Base-by-base conservation (phyloP, 495 filamentous ascomycete genomes). In the Podospora comata region DNA sequence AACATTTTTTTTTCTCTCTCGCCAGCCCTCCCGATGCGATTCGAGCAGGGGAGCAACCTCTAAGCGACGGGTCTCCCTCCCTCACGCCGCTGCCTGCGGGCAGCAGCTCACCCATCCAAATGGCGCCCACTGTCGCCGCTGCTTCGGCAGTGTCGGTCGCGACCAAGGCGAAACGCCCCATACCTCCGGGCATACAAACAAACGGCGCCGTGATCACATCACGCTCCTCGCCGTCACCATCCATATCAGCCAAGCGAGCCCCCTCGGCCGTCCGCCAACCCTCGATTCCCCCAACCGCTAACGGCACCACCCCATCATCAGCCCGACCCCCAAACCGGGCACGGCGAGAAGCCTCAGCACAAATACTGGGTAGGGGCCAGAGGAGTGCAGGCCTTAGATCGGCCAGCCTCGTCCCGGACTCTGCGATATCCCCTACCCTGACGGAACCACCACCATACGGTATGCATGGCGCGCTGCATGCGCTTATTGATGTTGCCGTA, bases 131-230 rank as follows among this genome's bases (percentile, higher is more conserved):
- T 61, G 74, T 79, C 65, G 85, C 84, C 54, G 79, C 87, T 57
- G 82, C 84, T 61, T 79, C 76, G 32, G 85, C 85, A 70, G 84
- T 85, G 71, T 84, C 85, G 16, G 79, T 83, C 72, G 77, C 86
- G 66, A 84, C 84, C 72, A 92, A 92, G 77, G 87, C 90, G 72
- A 92, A 92, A 78, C 90, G 90, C 39, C 90, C 90, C 67, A 83
- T 87, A 68, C 88, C 88, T 65, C 88, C 89, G 62, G 85, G 88
- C 57, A 82, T 88, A 62, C 89, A 90, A 73, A 84, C 88, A 72
- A 92, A 91, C 79, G 89, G 88, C 55, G 84, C 87, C 5, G 32
- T 28, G 68, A 85, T 84, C 69, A 79, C 87, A 64, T 85, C 86
- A n/a, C 84, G 84, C 30, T 83, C 87, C 1, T 90, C 89, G 1